These are phyloP conservation scores for Durusdinium trenchii DNA, from an alignment of 73 alveolate genomes.

Conservation along the genomic window DNA sequence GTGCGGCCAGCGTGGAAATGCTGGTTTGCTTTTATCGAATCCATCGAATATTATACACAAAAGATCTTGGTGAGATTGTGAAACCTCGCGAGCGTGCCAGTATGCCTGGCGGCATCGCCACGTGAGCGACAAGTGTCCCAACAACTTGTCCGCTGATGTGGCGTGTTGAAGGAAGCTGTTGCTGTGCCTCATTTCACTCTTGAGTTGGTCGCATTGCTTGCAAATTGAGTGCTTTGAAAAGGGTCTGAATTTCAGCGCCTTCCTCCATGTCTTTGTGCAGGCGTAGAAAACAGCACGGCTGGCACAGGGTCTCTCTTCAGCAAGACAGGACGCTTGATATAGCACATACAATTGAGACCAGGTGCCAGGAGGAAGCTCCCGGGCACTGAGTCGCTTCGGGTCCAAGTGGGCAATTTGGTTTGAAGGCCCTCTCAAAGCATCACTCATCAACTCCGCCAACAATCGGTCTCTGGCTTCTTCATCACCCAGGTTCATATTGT, in stretches of 20 bases:
- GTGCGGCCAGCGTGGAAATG: neutral
- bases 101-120: slow-evolving; percentile 13
- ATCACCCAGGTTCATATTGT: neutral
- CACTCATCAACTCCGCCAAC: neutral
- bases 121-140: neutral
- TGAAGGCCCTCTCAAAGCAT: neutral
- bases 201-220: neutral
- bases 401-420: neutral
- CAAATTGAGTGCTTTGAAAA: neutral
- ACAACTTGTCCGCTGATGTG: neutral
- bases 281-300: neutral
- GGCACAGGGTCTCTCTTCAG: neutral
- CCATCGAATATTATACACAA: neutral
- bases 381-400: neutral
- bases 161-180: neutral
- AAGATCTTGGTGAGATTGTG: neutral
- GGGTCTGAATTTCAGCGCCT: neutral
- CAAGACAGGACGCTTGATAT: neutral
- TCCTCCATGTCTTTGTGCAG: neutral
- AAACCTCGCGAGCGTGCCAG: neutral
- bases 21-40: slow-evolving; percentile 26
- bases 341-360: neutral
- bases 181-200: neutral
- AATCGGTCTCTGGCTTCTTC: neutral
- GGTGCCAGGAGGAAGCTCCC: slow-evolving; percentile 28